Base-by-base conservation (phyloP, 306 rosid genomes). In the Rubus parviflorus region DNA sequence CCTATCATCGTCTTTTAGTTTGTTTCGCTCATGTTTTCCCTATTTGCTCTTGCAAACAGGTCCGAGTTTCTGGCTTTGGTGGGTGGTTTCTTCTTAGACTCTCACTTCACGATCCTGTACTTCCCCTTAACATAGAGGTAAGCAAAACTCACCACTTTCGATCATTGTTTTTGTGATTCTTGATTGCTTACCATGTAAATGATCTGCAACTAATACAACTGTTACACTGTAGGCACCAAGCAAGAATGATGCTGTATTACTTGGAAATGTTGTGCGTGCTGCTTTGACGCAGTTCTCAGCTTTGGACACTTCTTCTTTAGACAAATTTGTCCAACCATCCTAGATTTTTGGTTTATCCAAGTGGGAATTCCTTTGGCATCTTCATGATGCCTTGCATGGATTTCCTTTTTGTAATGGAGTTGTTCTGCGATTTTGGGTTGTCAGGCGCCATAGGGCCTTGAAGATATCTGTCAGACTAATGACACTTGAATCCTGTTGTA, bases 121-220 rank as follows among this genome's bases (percentile, higher is more conserved):
- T 92, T 80, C 98, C 98, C 72, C 96, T 95, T 37, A 95, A 95
- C 85, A 89, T 95, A 40, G 98, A 95, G 98, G 98, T 95, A 90
- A 64, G 64, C 19, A 4, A 41, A 56, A 75, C 69, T 74, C 62
- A 25, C 30, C 52, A 38, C 67, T 23, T 57, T 25, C 1, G 3
- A 25, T 73, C n/a, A 4, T 42, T 35, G 69, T 22, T 42, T 74
- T 22, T 58, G 1, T 52, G 40, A 8, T 30, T n/a, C 61, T 75
- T 70, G 63, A 75, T 52, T 45, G 42, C 23, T 73, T 57, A 11
- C 47, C 25, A 8, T 40, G 46, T 16, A 38, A 53, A 48, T 73
- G 46, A 19, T 68, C 45, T 19, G 80, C 53, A 52, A 54, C 83
- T 90, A 40, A 81, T 66, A 76, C 41, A 57, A 42, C 56, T 56